These are phyloP conservation scores for Zelopaecilomyces penicillatus DNA, from an alignment of 2,329 filamentous ascomycete genomes.

Conservation along the genomic window DNA sequence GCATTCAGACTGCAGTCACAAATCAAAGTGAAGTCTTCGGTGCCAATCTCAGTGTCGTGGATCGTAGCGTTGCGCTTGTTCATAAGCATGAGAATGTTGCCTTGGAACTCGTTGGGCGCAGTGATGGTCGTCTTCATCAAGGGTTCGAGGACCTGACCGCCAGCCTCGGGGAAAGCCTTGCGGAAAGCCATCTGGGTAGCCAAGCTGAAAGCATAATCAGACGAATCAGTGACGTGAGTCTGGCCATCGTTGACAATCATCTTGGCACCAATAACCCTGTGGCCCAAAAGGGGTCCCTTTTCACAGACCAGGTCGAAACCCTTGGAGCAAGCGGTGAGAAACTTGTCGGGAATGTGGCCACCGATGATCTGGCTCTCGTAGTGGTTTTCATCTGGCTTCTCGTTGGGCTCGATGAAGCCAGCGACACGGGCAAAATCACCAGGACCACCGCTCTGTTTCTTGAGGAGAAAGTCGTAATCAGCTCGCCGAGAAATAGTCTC, in stretches of 20 bases:
- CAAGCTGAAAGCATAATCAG: constrained; percentile 89
- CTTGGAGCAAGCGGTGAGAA: constrained; percentile 87
- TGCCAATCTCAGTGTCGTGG: constrained; percentile 86
- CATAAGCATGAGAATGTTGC: constrained; percentile 84
- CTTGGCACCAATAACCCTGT: constrained; percentile 78
- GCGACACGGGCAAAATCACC: constrained; percentile 92
- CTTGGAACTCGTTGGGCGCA: constrained; percentile 94
- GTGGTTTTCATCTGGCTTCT: constrained; percentile 61
- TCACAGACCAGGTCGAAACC: constrained; percentile 78
- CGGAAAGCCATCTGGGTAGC: constrained; percentile 95
- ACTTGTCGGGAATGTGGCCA: constrained; percentile 92
- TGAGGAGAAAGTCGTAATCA: constrained; percentile 86
- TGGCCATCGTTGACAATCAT: constrained; percentile 97
- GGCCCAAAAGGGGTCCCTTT: constrained; percentile 84
- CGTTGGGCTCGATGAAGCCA: constrained; percentile 83
- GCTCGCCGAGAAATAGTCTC: constrained; percentile 78
- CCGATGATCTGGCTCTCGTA: constrained; percentile 86
- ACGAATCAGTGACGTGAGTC: constrained; percentile 96
- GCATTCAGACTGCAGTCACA: constrained; percentile 90
- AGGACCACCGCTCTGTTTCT: constrained; percentile 90
- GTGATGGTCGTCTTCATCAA: constrained; percentile 98
- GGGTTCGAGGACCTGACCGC: constrained; percentile 82
- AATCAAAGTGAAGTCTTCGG: constrained; percentile 86
- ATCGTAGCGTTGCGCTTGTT: constrained; percentile 97
- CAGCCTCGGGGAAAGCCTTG: constrained; percentile 76